Evolutionary conservation across 1,284 basidiomycete species (phyloP), one percentile per base, ranked within the genome.

Genomic region (Hymenochaete sp.): DNA sequence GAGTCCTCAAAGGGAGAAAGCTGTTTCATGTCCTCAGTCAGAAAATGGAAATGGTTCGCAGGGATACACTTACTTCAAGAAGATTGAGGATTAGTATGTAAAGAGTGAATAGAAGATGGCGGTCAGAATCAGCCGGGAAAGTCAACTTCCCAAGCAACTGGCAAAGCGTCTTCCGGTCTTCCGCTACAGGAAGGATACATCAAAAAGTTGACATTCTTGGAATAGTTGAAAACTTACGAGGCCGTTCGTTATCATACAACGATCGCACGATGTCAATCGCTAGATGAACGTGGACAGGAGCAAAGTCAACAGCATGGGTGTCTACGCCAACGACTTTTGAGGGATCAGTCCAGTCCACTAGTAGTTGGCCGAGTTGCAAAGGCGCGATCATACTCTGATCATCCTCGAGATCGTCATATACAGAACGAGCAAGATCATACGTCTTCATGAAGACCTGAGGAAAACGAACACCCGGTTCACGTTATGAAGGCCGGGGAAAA

Each of bases 111-210:
- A 51, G n/a, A 16, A 29, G 10, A 5, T 9, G n/a, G 11, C 44
- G 40, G 18, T 51, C 49, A 7, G 28, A 29, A 7, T 37, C 33
- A 16, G 22, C 1, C 2, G 49, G 49, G 10, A 96, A 65, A 55
- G 84, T 72, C 2, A 98, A 67, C 57, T 93, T 90, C 32, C 73
- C 70, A 2, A 98, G 71, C 31, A 89, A 70, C 47, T 92, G 85
- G 48, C 81, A 85, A 11, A 95, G 63, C 1, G 79, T 72, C 61
- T 95, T 96, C 40, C 45, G 41, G 27, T 47, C 42, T 1, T 51
- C 45, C 11, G 19, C 49, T 51, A 27, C 35, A 26, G 22, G 5
- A 29, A 18, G 11, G 32, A 21, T 24, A 21, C 13, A 26, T 45
- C 13, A 38, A 19, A 16, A 24, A 16, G 18, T n/a, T 14, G 11